Percentiles rank a stretch among this genome's conserved stretches.
Evolutionary conservation across 2,329 filamentous ascomycete species (phyloP).

Genomic region (Calonectria pauciramosa): DNA sequence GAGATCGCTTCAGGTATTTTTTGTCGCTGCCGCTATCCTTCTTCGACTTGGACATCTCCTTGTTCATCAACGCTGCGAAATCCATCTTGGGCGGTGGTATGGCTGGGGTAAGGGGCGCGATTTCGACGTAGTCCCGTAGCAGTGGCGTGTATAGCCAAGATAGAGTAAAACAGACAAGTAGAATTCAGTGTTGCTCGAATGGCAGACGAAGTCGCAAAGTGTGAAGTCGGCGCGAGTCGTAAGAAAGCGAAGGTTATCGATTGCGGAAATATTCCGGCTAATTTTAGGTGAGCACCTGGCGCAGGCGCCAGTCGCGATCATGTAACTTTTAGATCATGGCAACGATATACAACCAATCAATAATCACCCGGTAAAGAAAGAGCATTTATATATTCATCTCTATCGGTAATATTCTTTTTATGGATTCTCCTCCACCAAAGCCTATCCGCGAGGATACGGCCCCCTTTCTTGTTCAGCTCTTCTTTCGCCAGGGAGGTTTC

Average conservation of each 20-base stretch:
- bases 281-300: constrained; percentile 14
- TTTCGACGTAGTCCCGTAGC: neutral
- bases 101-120: neutral
- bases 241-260: constrained; percentile 33
- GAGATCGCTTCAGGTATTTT: constrained; percentile 89
- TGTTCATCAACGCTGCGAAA: constrained; percentile 93
- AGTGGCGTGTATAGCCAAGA: neutral
- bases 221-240: constrained; percentile 9
- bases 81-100: constrained; percentile 75
- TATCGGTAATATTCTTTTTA: neutral
- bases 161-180: neutral
- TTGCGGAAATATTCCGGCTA: constrained; percentile 44
- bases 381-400: neutral
- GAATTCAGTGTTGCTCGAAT: neutral
- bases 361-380: neutral
- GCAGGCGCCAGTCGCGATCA: constrained; percentile 6
- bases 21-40: constrained; percentile 62
- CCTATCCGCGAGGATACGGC: constrained; percentile 78
- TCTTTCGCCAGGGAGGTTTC: constrained; percentile 81
- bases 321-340: constrained; percentile 10
- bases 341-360: constrained; percentile 8
- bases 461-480: constrained; percentile 88
- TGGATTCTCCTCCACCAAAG: constrained; percentile 38
- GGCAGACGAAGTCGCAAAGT: constrained; percentile 30
- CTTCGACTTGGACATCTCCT: constrained; percentile 89